Conservation (phyloP, 306 rosid species). For the Parietaria judaica region DNA sequence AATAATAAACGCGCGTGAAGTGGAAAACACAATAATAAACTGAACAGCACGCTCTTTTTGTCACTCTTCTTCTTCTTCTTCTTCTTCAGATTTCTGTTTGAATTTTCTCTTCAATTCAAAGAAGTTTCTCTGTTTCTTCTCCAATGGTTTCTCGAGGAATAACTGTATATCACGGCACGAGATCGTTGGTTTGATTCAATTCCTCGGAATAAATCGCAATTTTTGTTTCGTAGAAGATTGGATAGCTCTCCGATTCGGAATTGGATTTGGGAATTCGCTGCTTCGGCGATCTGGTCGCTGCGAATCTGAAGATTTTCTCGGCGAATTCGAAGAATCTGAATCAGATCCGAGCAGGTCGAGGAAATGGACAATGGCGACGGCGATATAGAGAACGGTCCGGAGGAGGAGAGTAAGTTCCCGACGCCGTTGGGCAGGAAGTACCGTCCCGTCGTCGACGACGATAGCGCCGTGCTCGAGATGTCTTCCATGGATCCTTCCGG, state of each 20-base stretch:
- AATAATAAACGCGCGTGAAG: background rate
- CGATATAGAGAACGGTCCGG: conserved; percentile 63
- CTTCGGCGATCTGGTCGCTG: background rate
- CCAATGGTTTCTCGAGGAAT: conserved; percentile 4
- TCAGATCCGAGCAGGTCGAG: background rate
- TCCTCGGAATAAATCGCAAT: background rate
- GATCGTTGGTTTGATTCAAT: background rate
- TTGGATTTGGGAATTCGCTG: too few relatives aligned
- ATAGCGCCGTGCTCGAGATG: conserved; percentile 98
- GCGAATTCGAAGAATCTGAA: background rate
- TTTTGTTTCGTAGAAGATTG: background rate
- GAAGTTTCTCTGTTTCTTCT: conserved; percentile 14
- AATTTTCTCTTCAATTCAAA: conserved; percentile 23
- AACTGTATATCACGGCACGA: too few relatives aligned
- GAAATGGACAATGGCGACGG: conserved; percentile 57
- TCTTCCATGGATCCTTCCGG: conserved; percentile 80
- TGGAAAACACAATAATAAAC: background rate
- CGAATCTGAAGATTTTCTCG: background rate
- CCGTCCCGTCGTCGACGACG: conserved; percentile 78
- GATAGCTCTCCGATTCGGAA: conserved; percentile 1
- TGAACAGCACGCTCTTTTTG: background rate
- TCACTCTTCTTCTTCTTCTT: background rate
- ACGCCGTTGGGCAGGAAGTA: conserved; percentile 64
- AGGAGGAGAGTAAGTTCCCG: conserved; percentile 40
- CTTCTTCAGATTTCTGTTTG: conserved; percentile 7